phyloP scores from a whole-genome alignment of 1,284 basidiomycete species.

The Rhodotorula glutinis region DNA sequence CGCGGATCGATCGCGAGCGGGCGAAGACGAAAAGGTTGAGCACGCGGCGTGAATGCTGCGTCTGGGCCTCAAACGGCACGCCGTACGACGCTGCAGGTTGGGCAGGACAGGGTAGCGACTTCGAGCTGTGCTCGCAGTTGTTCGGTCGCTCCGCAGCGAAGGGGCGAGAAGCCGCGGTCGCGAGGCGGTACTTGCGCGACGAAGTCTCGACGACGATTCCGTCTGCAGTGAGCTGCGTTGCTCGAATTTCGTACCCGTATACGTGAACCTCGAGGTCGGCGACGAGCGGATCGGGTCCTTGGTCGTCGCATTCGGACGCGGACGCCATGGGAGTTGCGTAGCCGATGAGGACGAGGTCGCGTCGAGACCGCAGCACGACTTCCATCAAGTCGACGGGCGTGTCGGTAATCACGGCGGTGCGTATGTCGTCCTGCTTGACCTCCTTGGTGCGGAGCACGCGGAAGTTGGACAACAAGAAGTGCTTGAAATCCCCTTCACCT shows the following conservation, averaged over 20 bases:
- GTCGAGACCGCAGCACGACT: background rate
- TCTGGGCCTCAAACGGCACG: background rate
- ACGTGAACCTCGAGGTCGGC: background rate
- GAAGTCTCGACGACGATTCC: background rate
- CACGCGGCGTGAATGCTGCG: background rate
- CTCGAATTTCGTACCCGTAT: background rate
- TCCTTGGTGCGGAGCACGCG: background rate
- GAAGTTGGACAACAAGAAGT: background rate
- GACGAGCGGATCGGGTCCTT: too few relatives aligned
- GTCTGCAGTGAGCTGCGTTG: background rate
- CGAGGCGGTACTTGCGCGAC: background rate
- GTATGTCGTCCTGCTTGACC: background rate
- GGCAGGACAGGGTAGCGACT: too few relatives aligned
- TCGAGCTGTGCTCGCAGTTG: background rate
- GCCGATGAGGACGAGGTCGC: conserved; percentile 1
- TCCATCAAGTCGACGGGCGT: background rate
- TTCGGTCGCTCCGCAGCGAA: background rate
- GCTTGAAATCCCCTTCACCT: background rate
- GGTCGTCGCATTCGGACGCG: background rate
- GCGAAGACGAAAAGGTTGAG: conserved; percentile 3
- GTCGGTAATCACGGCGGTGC: background rate
- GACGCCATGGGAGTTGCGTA: background rate
- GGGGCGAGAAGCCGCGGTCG: background rate
- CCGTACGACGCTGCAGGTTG: background rate
- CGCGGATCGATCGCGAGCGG: background rate